Base-by-base conservation (phyloP, 2,329 filamentous ascomycete species). In the Septoria linicola region DNA sequence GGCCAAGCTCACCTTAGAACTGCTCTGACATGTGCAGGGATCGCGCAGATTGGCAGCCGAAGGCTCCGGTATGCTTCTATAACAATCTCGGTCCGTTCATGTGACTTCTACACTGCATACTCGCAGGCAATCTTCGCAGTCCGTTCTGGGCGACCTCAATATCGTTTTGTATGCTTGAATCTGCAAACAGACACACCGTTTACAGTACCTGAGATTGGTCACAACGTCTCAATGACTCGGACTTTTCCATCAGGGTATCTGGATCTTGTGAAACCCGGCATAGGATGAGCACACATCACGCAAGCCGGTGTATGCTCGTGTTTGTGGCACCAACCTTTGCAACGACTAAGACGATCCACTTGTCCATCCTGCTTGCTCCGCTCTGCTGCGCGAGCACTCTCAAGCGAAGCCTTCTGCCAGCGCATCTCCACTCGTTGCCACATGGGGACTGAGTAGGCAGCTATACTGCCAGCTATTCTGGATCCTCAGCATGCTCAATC, bases 231-330 rank as follows among this genome's bases (percentile, higher is more conserved):
- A 42, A 7, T 34, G 27, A 17, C 23, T 49, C 36, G 46, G 46
- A n/a, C n/a, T n/a, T n/a, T n/a, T 30, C 27, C 8, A 13, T 11
- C 36, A 4, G 34, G 16, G 39, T 34, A 20, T 36, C 34, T 27
- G 37, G 16, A 49, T 41, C 27, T 41, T 23, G 36, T 49, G 19
- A 21, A 23, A 41, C 36, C 25, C 25, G 37, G 16, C 20, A 41
- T 27, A n/a, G n/a, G 47, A 49, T n/a, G 11, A 39, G 17, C 16
- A 37, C 16, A 11, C 31, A 43, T 43, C 14, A 42, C 23, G 20
- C 39, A 41, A 14, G 20, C 39, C 39, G 41, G n/a, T 41, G 48
- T 39, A 43, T 55, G 49, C 46, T 40, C 42, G 36, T 23, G 40
- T 34, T 16, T 47, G 41, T 48, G 27, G 32, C 40, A 40, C 21